These are phyloP conservation scores for Puccinia hordei DNA, from an alignment of 1,284 basidiomycete genomes.

Conservation along the genomic window DNA sequence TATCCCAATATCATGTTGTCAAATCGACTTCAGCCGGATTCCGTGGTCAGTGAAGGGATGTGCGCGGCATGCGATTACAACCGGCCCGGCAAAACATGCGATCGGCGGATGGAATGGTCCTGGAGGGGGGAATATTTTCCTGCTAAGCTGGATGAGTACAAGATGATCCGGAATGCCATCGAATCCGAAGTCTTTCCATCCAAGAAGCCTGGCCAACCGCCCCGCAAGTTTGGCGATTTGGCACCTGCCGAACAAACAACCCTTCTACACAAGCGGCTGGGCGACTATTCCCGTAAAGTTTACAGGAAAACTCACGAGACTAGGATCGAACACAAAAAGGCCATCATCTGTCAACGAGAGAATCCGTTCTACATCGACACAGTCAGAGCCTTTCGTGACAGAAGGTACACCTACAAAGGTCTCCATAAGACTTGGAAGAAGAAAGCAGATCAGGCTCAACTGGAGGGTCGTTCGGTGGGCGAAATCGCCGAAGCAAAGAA, in stretches of 20 bases:
- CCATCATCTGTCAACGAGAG: constrained; percentile 96
- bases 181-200: constrained; percentile 92
- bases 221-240: constrained; percentile 82
- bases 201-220: constrained; percentile 71
- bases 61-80: constrained; percentile 99
- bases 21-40: constrained; percentile 96
- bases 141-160: constrained; percentile 94
- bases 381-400: constrained; percentile 93
- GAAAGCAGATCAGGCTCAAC: constrained; percentile 77
- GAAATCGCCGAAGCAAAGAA: constrained; percentile 97
- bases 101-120: constrained; percentile 92
- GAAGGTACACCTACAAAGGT: constrained; percentile 99
- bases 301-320: constrained; percentile 99
- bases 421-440: constrained; percentile 99
- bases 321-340: constrained; percentile 87
- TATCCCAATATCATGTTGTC: constrained; percentile 99
- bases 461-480: constrained; percentile 71
- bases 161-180: constrained; percentile 97
- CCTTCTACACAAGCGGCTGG: constrained; percentile 90
- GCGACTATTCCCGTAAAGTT: constrained; percentile 97
- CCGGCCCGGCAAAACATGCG: constrained; percentile 90
- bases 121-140: constrained; percentile 99
- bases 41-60: constrained; percentile 91
- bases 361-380: constrained; percentile 99
- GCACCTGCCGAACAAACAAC: constrained; percentile 84